Evolutionary conservation across 2,329 filamentous ascomycete species (phyloP).

Genomic region (Apiospora sp.): DNA sequence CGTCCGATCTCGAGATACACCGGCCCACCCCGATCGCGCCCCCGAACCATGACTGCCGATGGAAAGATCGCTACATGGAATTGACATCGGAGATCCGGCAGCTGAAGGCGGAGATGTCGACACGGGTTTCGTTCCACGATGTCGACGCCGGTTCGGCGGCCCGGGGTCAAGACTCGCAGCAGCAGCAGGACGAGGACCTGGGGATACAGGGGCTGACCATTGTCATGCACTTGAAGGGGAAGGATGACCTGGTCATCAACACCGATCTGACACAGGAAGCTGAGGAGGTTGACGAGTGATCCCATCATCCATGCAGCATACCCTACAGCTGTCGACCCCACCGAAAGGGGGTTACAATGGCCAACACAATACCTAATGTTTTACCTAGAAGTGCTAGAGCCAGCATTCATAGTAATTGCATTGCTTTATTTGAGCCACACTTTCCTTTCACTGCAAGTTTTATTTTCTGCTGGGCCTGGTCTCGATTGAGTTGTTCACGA

Average conservation of each 20-base stretch:
- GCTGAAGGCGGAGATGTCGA: conserved; percentile 49
- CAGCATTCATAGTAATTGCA: not conserved
- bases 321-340: not conserved
- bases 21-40: conserved; percentile 46
- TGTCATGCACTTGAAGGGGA: conserved; percentile 57
- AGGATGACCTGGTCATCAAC: conserved; percentile 60
- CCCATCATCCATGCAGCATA: not conserved
- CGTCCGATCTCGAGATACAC: conserved; percentile 39
- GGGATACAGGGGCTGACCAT: conserved; percentile 59
- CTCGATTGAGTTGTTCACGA: not conserved
- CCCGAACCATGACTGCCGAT: conserved; percentile 51
- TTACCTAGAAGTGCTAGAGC: not conserved
- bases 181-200: conserved; percentile 45
- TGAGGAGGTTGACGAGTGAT: conserved; percentile 2
- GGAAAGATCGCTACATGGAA: conserved; percentile 51
- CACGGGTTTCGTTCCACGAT: conserved; percentile 23
- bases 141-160: conserved; percentile 24
- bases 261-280: conserved; percentile 50
- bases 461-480: not conserved
- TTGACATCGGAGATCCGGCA: conserved; percentile 51
- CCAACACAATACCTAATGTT: not conserved
- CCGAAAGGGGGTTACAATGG: not conserved
- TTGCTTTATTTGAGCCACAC: not conserved
- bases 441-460: too few species aligned
- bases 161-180: conserved; percentile 26